Conservation (phyloP, 805 yeast species). For the Starmerella bombi region DNA sequence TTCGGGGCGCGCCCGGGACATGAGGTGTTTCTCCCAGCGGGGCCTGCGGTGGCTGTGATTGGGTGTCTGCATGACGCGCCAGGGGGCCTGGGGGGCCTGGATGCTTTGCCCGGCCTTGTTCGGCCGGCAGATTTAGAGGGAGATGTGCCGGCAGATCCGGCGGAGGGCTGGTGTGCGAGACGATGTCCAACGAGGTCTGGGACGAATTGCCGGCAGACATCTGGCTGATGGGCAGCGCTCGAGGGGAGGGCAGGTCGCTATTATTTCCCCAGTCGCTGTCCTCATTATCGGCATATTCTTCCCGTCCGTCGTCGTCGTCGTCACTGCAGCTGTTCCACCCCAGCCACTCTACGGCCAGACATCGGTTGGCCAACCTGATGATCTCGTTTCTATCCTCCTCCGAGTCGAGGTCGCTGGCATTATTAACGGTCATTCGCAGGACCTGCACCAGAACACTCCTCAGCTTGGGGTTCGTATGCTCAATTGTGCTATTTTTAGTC, state of each 20-base stretch:
- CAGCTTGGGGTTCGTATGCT: conserved; percentile 38
- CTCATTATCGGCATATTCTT: neutral
- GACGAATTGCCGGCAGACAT: too few species aligned
- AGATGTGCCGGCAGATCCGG: too few species aligned
- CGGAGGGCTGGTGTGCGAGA: too few species aligned
- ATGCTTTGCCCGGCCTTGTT: too few species aligned
- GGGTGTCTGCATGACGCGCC: too few species aligned
- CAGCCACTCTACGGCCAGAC: conserved; percentile 17
- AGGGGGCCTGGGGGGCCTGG: too few species aligned
- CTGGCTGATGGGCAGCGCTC: too few species aligned
- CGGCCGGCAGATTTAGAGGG: too few species aligned
- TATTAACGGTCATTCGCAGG: conserved; percentile 24
- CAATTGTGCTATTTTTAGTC: conserved; percentile 51
- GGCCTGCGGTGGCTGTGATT: too few species aligned
- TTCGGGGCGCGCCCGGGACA: neutral
- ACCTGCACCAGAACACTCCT: conserved; percentile 39
- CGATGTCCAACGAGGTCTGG: too few species aligned
- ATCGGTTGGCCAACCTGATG: conserved; percentile 15
- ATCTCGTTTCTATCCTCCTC: conserved; percentile 6
- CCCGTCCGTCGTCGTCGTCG: neutral
- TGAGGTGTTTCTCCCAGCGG: too few species aligned
- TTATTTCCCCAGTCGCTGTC: neutral
- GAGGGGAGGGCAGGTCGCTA: too few species aligned
- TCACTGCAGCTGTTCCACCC: neutral
- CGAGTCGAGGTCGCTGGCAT: conserved; percentile 3